phyloP scores from a whole-genome alignment of 371 early-diverging fungal species.

The Nematocida parisii region DNA sequence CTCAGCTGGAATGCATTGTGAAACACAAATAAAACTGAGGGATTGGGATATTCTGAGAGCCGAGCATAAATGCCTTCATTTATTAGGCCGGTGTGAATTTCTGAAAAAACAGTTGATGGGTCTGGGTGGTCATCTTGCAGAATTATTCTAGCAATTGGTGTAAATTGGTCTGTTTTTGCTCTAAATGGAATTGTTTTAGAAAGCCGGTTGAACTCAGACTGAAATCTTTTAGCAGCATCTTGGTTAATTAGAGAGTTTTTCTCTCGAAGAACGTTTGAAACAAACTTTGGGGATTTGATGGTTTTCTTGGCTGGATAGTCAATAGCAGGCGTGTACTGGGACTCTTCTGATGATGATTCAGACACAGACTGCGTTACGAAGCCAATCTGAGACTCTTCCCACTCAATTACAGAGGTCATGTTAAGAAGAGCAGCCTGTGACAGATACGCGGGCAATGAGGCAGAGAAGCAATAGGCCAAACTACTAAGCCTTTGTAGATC shows the following conservation, averaged over 20 bases:
- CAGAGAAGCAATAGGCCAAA: slow-evolving; percentile 89
- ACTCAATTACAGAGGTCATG: slow-evolving; percentile 70
- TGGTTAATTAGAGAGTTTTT: slow-evolving; percentile 43
- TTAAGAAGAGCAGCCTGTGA: slow-evolving; percentile 81
- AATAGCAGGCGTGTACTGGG: slow-evolving; percentile 32
- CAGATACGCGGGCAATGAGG: slow-evolving; percentile 90
- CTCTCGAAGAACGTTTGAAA: slow-evolving; percentile 3
- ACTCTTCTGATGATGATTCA: slow-evolving; percentile 31
- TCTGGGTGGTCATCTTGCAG: slow-evolving; percentile 47
- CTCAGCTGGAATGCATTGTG: slow-evolving; percentile 9
- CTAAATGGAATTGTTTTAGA: slow-evolving; percentile 11
- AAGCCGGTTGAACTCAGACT: slow-evolving; percentile 11
- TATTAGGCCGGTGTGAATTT: not conserved
- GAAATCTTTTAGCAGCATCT: not conserved
- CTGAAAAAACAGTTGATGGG: not conserved
- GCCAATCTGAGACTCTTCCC: slow-evolving; percentile 23
- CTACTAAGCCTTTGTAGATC: slow-evolving; percentile 91
- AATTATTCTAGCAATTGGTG: slow-evolving; percentile 35
- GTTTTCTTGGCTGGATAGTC: slow-evolving; percentile 31
- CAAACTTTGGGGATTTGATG: slow-evolving; percentile 44
- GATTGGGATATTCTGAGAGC: slow-evolving; percentile 23
- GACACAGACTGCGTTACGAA: not conserved
- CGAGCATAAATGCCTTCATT: slow-evolving; percentile 10
- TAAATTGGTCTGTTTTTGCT: slow-evolving; percentile 39
- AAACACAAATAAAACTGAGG: slow-evolving; percentile 17